A percentile compares a stretch with the other conserved stretches of the same genome.
Conservation (phyloP, 2,329 filamentous ascomycete genomes). For the Tolypocladium ovalisporum region DNA sequence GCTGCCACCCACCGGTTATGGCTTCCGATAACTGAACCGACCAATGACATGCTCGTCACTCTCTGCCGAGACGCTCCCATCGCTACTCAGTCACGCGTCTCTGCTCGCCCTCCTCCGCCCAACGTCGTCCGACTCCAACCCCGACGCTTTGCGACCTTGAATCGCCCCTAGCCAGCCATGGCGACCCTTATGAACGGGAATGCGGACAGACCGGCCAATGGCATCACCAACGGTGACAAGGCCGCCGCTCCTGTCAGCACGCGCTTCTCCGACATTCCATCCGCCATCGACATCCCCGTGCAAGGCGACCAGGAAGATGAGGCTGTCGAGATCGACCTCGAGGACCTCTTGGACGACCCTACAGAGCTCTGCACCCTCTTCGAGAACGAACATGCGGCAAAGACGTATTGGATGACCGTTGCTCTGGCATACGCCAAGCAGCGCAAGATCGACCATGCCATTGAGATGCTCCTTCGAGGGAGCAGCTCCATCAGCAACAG, state of each 20-base stretch:
- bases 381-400: constrained; percentile 85
- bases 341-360: constrained; percentile 83
- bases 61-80: constrained; percentile 18
- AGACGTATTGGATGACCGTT: constrained; percentile 97
- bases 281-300: constrained; percentile 55
- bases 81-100: constrained; percentile 19
- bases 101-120: neutral
- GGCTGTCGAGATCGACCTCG: constrained; percentile 84
- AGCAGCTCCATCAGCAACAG: constrained; percentile 58
- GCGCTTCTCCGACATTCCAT: constrained; percentile 54
- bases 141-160: neutral
- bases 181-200: constrained; percentile 30
- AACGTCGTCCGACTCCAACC: neutral
- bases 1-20: constrained; percentile 10
- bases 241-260: constrained; percentile 31
- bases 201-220: constrained; percentile 22
- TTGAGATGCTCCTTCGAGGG: constrained; percentile 64
- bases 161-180: constrained; percentile 21
- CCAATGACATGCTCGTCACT: constrained; percentile 17
- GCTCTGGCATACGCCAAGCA: constrained; percentile 95
- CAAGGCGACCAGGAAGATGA: constrained; percentile 56
- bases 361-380: constrained; percentile 91
- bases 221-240: constrained; percentile 27
- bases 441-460: constrained; percentile 77
- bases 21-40: constrained; percentile 9